Evolutionary conservation across 768 basidiomycete species (phyloP).

Genomic region (Lactifluus rugatus): DNA sequence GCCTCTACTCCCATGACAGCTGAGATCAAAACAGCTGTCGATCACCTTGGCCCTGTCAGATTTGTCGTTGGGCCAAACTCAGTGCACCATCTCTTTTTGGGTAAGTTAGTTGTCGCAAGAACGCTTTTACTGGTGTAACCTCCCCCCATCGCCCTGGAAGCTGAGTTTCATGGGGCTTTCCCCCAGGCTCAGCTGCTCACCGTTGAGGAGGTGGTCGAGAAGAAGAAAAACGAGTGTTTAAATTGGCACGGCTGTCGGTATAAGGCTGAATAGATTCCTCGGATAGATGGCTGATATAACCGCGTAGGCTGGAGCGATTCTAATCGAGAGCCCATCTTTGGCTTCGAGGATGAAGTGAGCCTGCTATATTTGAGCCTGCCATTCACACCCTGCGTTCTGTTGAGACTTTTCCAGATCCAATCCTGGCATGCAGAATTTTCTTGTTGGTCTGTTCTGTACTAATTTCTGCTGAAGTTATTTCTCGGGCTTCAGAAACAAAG

Average conservation of each 20-base stretch:
- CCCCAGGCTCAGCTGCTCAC: slow-evolving; percentile 65
- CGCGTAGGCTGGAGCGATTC: slow-evolving; percentile 27
- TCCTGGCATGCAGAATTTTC: slow-evolving; percentile 21
- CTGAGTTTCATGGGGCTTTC: slow-evolving; percentile 59
- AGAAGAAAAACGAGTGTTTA: slow-evolving; percentile 39
- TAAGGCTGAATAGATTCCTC: not conserved
- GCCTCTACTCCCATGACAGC: slow-evolving; percentile 65
- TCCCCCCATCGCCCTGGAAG: slow-evolving; percentile 23
- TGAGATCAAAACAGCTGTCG: slow-evolving; percentile 53
- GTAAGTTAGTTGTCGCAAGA: slow-evolving; percentile 26
- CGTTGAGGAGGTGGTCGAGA: slow-evolving; percentile 46
- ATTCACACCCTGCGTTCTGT: not conserved
- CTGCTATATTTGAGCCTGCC: too few relatives aligned
- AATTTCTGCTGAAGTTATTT: slow-evolving; percentile 43
- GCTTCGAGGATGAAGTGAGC: slow-evolving; percentile 63
- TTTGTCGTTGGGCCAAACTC: slow-evolving; percentile 49
- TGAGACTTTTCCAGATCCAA: slow-evolving; percentile 22
- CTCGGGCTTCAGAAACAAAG: slow-evolving; percentile 62
- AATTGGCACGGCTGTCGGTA: slow-evolving; percentile 56
- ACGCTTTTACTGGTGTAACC: slow-evolving; percentile 22
- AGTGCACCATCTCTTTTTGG: slow-evolving; percentile 51
- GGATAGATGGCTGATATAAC: not conserved
- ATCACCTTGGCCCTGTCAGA: slow-evolving; percentile 62
- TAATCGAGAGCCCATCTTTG: slow-evolving; percentile 48
- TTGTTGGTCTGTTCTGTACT: not conserved